phyloP scores from a whole-genome alignment of 345 rosid genomes.

The Crucihimalaya himalaica region DNA sequence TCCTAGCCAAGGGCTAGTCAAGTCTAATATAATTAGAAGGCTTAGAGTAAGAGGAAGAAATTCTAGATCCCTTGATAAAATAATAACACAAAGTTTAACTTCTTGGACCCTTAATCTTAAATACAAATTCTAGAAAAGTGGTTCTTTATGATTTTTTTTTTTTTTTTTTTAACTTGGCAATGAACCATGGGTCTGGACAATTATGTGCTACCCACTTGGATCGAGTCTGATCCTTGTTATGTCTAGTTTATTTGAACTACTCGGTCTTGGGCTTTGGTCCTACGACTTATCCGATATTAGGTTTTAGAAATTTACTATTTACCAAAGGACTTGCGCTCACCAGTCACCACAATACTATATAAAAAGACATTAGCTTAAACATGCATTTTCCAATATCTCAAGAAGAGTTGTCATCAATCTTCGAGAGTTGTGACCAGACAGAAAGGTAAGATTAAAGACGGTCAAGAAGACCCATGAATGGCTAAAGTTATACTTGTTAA shows the following conservation, averaged over 20 bases:
- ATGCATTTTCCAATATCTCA: neutral
- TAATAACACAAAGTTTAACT: neutral
- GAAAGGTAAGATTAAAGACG: neutral
- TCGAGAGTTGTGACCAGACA: neutral
- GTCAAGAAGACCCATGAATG: neutral
- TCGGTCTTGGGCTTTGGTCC: neutral
- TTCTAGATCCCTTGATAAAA: neutral
- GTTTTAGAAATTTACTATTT: neutral
- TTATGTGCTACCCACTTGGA: neutral
- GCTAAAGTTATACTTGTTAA: constrained; percentile 7
- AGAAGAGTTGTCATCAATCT: neutral
- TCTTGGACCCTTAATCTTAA: neutral
- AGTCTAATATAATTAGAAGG: neutral
- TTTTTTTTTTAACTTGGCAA: neutral
- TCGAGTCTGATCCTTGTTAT: neutral
- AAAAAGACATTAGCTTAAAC: neutral
- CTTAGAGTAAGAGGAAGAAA: neutral
- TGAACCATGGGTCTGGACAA: neutral
- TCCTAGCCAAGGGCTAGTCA: neutral
- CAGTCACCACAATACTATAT: neutral
- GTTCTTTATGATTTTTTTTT: neutral
- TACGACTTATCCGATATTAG: neutral
- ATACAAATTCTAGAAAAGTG: neutral
- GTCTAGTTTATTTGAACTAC: neutral
- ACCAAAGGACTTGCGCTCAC: neutral